A percentile compares a stretch with the other conserved stretches of the same genome.
phyloP scores from a whole-genome alignment of 495 filamentous ascomycete species.

The Terfezia boudieri region DNA sequence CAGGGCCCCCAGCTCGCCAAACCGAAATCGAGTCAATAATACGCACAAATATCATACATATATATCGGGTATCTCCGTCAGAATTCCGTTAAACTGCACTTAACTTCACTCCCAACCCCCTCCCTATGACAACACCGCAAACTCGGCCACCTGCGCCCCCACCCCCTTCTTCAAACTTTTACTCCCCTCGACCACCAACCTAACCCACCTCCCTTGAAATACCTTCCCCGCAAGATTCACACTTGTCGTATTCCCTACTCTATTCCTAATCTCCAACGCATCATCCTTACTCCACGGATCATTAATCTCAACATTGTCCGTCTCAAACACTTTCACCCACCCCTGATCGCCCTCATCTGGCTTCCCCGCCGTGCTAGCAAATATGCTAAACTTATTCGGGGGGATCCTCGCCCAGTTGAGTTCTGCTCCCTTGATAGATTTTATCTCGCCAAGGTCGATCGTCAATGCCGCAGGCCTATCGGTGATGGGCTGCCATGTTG shows the following conservation, averaged over 20 bases:
- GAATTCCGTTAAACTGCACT: no score
- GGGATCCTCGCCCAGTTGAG: conserved; percentile 49
- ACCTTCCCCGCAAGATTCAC: conserved; percentile 1
- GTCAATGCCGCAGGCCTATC: conserved; percentile 28
- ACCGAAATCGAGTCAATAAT: no score
- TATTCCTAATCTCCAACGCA: conserved; percentile 7
- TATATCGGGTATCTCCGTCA: no score
- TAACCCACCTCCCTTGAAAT: conserved; percentile 22
- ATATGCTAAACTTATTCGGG: conserved; percentile 32
- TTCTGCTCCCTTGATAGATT: conserved; percentile 28
- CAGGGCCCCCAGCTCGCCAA: no score
- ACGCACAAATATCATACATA: no score
- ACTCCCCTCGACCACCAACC: conserved; percentile 27
- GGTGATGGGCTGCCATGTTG: conserved; percentile 45
- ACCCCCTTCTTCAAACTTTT: conserved; percentile 24
- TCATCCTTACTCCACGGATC: conserved; percentile 17
- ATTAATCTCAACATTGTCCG: conserved; percentile 16
- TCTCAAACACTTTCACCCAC: conserved; percentile 13
- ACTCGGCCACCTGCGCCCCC: conserved; percentile 53
- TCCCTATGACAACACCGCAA: conserved; percentile 29
- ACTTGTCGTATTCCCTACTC: conserved; percentile 11
- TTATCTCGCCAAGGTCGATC: conserved; percentile 21
- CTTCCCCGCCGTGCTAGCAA: conserved; percentile 26
- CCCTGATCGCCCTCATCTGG: conserved; percentile 3
- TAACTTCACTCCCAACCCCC: no score